Evolutionary conservation across 805 yeast genomes (phyloP), one percentile per base, ranked within the genome.

Genomic region (Peterozyma xylosa): DNA sequence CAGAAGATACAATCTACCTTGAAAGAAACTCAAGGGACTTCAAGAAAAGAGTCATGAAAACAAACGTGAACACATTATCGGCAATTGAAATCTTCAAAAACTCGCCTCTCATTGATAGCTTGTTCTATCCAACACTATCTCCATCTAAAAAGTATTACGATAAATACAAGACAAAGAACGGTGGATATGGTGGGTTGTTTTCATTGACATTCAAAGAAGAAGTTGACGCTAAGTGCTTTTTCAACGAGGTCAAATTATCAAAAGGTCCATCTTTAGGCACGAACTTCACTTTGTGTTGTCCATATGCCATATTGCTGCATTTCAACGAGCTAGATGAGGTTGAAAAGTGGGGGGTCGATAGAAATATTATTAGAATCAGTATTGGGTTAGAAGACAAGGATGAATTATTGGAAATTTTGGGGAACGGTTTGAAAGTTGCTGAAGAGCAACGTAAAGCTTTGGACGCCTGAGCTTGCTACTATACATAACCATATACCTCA

Each of bases 11-110:
- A 1, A 78, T 93, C 43, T 82, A 83, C 56, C 64, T 93, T 56
- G 99, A 93, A 62, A 74, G 96, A 57, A 93, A 93, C 67, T 87
- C 96, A 4, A 76, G 98, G 48, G 97, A 93, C 63, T 90, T 87
- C 57, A 79, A 75, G 30, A 65, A 66, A 17, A 72, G 97, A 55
- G 82, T 78, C 3, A 49, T 57, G 37, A 68, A 64, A 61, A 73
- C 81, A 48, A 81, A 85, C 59, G 58, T 62, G 29, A 85, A 77
- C 41, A 68, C 89, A 3, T 62, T 66, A 41, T 67, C 68, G 18
- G 77, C 79, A 11, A 70, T 85, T 38, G 70, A 75, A 11, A 63
- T 82, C 39, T 70, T 86, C 46, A 49, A 63, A 40, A 58, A 68
- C 11, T 65, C 71, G 37, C 69, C 78, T 1, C 59, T 85, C 43